These are phyloP conservation scores for Gynochthodes officinalis DNA, from an alignment of 257 asterid species.

Conservation along the genomic window DNA sequence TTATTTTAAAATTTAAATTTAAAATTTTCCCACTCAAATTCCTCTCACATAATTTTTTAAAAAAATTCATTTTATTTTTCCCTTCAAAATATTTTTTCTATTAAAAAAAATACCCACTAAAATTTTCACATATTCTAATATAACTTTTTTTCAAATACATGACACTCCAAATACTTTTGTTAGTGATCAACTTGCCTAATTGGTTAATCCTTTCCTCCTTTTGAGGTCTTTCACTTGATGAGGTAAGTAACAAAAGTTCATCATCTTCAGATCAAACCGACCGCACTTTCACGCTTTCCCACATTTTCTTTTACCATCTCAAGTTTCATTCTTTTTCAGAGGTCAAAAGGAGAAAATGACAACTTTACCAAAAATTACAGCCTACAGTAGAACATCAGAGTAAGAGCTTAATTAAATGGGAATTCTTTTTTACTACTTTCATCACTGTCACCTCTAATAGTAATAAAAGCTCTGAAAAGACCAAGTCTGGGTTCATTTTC, in stretches of 20 bases:
- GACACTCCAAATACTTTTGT: too few species aligned
- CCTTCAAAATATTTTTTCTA: too few species aligned
- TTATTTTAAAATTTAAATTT: too few species aligned
- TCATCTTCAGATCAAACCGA: constrained; percentile 18
- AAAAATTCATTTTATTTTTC: too few species aligned
- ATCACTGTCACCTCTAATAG: constrained; percentile 5
- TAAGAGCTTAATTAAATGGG: too few species aligned
- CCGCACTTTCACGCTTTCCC: constrained; percentile 13
- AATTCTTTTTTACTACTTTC: neutral
- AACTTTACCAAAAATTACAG: constrained; percentile 11
- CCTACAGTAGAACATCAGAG: constrained; percentile 2
- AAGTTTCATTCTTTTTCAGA: neutral
- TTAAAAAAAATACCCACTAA: too few species aligned
- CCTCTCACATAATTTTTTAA: constrained; percentile 8
- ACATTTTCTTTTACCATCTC: constrained; percentile 11
- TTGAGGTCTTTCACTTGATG: constrained; percentile 5
- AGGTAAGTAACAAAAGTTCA: constrained; percentile 6
- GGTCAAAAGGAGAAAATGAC: neutral
- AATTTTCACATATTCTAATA: too few species aligned
- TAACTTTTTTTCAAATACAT: too few species aligned
- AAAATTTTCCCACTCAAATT: neutral
- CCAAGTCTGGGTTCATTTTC: constrained; percentile 31
- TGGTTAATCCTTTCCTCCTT: neutral
- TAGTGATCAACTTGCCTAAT: too few species aligned
- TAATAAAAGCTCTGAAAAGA: constrained; percentile 34